A percentile compares a stretch with the other conserved stretches of the same genome.
phyloP scores from a whole-genome alignment of 2,329 filamentous ascomycete genomes.

The Colletotrichum chlorophyti region DNA sequence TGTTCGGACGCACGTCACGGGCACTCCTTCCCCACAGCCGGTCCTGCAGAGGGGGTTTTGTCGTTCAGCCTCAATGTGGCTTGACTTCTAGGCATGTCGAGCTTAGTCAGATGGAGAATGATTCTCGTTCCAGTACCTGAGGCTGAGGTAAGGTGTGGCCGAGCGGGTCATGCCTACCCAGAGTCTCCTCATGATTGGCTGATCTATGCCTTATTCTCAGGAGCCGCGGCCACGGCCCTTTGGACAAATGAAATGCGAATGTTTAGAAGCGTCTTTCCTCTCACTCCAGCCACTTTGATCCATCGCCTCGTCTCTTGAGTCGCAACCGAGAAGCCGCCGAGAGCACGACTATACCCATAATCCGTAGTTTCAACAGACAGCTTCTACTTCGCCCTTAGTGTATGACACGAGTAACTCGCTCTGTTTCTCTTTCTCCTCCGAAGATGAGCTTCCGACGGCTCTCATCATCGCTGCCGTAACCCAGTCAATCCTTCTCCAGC shows the following conservation, averaged over 20 bases:
- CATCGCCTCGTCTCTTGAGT: neutral
- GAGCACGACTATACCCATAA: no score
- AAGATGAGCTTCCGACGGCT: slow-evolving; percentile 15
- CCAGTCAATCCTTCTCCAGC: slow-evolving; percentile 14
- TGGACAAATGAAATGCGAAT: slow-evolving; percentile 9
- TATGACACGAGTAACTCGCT: neutral
- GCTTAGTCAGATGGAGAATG: no score
- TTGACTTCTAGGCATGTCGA: neutral
- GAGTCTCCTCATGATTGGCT: neutral
- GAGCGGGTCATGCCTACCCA: neutral
- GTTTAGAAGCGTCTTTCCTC: neutral
- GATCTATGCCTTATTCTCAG: neutral
- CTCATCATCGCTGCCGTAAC: neutral
- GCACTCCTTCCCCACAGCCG: slow-evolving; percentile 15
- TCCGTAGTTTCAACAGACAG: neutral
- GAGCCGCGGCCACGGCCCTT: neutral
- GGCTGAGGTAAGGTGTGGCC: slow-evolving; percentile 12
- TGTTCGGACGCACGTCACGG: slow-evolving; percentile 21
- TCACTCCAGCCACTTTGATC: neutral
- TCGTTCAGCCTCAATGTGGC: slow-evolving; percentile 4
- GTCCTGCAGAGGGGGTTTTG: no score
- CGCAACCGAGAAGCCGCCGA: no score
- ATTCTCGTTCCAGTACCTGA: slow-evolving; percentile 1
- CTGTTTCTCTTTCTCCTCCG: neutral
- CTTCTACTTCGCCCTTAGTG: neutral